A percentile compares a stretch with the other conserved stretches of the same genome.
phyloP scores from a whole-genome alignment of 345 rosid species.

The Gossypioides kirkii region DNA sequence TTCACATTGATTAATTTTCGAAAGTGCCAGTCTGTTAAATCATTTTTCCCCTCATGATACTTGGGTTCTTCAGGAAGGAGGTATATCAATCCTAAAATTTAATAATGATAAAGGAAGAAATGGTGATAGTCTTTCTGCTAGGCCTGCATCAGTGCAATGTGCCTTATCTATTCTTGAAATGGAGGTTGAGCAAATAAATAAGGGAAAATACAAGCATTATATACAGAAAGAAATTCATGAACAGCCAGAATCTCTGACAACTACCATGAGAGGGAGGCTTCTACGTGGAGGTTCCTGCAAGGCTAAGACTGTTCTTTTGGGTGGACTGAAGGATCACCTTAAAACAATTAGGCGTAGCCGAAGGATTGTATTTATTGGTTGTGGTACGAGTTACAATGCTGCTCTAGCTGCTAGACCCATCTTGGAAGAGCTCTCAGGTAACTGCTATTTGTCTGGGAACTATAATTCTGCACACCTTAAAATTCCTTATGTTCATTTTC shows the following conservation, averaged over 20 bases:
- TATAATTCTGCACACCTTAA: neutral
- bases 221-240: conserved; percentile 99
- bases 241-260: conserved; percentile 90
- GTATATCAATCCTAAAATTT: conserved; percentile 71
- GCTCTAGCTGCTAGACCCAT: conserved; percentile 94
- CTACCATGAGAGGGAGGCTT: conserved; percentile 96
- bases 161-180: conserved; percentile 86
- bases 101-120: conserved; percentile 55
- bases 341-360: conserved; percentile 90
- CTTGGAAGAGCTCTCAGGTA: conserved; percentile 92
- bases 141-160: conserved; percentile 85
- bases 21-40: neutral
- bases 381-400: conserved; percentile 97
- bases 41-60: neutral
- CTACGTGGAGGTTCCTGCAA: conserved; percentile 86
- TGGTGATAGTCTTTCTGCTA: conserved; percentile 35
- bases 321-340: conserved; percentile 93
- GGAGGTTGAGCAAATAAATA: conserved; percentile 98
- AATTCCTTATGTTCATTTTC: conserved; percentile 12
- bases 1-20: neutral
- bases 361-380: conserved; percentile 84
- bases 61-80: conserved; percentile 60
- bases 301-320: conserved; percentile 80
- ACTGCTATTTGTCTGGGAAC: conserved; percentile 14
- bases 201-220: conserved; percentile 83